Conservation (phyloP, 2,329 filamentous ascomycete species). For the Xylariales sp. region DNA sequence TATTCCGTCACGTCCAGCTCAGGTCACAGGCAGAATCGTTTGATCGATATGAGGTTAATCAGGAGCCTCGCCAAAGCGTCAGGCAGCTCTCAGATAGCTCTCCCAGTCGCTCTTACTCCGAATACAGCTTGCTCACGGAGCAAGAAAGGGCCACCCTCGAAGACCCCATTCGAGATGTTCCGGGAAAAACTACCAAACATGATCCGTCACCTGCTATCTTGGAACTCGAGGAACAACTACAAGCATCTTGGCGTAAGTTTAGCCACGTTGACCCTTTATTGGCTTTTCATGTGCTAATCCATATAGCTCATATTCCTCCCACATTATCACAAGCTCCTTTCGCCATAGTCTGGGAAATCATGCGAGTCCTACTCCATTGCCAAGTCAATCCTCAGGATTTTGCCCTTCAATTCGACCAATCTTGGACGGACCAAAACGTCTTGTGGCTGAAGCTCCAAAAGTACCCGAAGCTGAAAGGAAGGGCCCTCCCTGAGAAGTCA, state of each 20-base stretch:
- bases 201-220: slow-evolving; percentile 2
- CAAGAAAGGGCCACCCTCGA: slow-evolving; percentile 1
- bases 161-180: neutral
- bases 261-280: neutral
- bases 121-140: slow-evolving; percentile 8
- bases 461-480: slow-evolving; percentile 37
- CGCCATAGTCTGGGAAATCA: slow-evolving; percentile 48
- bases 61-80: slow-evolving; percentile 8
- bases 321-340: slow-evolving; percentile 41
- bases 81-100: slow-evolving; percentile 2
- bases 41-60: slow-evolving; percentile 8
- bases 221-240: slow-evolving; percentile 18
- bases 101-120: slow-evolving; percentile 11
- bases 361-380: slow-evolving; percentile 43
- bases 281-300: neutral
- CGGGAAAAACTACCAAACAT: neutral
- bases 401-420: slow-evolving; percentile 30
- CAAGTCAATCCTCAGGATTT: slow-evolving; percentile 33
- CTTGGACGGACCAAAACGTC: slow-evolving; percentile 38
- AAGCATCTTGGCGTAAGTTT: slow-evolving; percentile 25
- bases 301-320: slow-evolving; percentile 27
- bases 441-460: slow-evolving; percentile 38
- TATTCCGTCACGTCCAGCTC: slow-evolving; percentile 21
- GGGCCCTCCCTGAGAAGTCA: slow-evolving; percentile 43
- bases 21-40: slow-evolving; percentile 19